phyloP scores from a whole-genome alignment of 257 asterid species.

The Solanum neorickii region DNA sequence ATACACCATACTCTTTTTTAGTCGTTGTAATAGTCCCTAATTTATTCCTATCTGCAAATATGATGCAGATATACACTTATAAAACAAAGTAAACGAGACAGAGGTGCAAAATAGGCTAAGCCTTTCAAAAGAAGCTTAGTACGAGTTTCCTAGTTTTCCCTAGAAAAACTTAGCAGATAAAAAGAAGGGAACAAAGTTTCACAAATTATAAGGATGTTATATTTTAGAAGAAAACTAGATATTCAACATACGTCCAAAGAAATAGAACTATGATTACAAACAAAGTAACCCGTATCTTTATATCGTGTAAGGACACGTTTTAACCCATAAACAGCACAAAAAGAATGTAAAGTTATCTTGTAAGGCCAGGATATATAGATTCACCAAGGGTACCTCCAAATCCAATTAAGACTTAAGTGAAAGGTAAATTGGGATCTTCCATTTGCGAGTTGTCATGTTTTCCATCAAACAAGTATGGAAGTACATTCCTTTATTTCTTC shows the following conservation, averaged over 20 bases:
- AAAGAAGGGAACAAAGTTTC: background rate
- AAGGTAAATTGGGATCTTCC: constrained; percentile 21
- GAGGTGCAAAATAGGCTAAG: background rate
- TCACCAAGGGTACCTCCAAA: constrained; percentile 21
- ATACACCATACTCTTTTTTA: background rate
- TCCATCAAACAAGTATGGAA: constrained; percentile 26
- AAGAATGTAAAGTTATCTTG: constrained; percentile 1
- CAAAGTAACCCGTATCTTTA: background rate
- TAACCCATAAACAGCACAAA: background rate
- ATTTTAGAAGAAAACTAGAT: background rate
- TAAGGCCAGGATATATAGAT: constrained; percentile 11
- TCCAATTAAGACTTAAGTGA: constrained; percentile 18
- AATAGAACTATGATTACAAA: background rate
- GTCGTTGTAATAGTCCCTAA: background rate
- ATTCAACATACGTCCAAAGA: background rate
- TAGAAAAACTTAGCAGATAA: background rate
- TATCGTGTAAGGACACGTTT: background rate
- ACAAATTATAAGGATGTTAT: background rate
- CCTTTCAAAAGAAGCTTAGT: background rate
- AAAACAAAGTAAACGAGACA: background rate
- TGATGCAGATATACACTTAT: background rate
- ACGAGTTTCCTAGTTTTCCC: background rate
- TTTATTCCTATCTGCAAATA: background rate
- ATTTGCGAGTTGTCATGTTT: constrained; percentile 24
- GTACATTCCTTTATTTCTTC: constrained; percentile 38